Conservation (phyloP, 2,329 filamentous ascomycete species). For the Hypoxylon rubiginosum region DNA sequence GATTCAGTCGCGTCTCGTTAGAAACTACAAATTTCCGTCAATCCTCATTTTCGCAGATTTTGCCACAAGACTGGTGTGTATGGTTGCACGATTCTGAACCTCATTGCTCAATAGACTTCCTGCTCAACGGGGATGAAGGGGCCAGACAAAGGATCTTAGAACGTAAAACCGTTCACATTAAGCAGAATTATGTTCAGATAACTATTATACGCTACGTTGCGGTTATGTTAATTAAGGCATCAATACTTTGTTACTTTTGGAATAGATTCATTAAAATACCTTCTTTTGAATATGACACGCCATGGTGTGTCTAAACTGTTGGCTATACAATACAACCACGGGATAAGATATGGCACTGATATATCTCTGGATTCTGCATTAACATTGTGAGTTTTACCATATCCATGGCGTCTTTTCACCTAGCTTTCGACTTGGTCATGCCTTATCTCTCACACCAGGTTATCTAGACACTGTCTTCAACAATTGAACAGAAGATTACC, state of each 20-base stretch:
- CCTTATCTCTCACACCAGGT: slow-evolving; percentile 61
- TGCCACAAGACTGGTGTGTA: too few species aligned
- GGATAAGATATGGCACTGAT: slow-evolving; percentile 36
- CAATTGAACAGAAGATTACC: slow-evolving; percentile 53
- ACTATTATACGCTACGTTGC: background rate
- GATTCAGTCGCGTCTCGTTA: too few species aligned
- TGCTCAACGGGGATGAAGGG: too few species aligned
- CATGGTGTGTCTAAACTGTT: slow-evolving; percentile 24
- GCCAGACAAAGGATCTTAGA: too few species aligned
- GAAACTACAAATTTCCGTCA: too few species aligned
- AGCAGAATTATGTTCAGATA: background rate
- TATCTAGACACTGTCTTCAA: slow-evolving; percentile 62
- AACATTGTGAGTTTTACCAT: slow-evolving; percentile 20
- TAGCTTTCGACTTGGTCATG: slow-evolving; percentile 60
- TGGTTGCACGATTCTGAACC: too few species aligned
- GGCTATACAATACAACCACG: slow-evolving; percentile 26
- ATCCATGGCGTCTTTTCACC: slow-evolving; percentile 27
- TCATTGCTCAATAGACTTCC: too few species aligned
- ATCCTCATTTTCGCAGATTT: too few species aligned
- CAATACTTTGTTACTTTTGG: background rate
- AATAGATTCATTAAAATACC: background rate
- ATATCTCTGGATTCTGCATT: slow-evolving; percentile 34
- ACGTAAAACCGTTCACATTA: background rate
- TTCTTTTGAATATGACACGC: slow-evolving; percentile 21
- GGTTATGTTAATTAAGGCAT: background rate